phyloP scores from a whole-genome alignment of 2,329 filamentous ascomycete genomes.

The Fusarium miscanthi region DNA sequence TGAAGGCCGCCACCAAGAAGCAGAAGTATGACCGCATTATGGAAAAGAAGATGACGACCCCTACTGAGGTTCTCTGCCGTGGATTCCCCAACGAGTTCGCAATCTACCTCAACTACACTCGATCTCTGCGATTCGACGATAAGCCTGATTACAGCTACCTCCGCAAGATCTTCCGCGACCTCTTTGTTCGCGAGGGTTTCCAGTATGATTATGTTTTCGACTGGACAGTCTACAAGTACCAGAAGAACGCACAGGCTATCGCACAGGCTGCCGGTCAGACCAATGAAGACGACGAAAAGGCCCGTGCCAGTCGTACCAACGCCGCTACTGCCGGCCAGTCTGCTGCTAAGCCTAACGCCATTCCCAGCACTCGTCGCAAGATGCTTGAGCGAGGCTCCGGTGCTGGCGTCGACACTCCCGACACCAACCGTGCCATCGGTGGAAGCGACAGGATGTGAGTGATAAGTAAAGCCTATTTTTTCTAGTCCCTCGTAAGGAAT shows the following conservation, averaged over 20 bases:
- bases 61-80: conserved; percentile 97
- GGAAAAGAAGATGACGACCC: conserved; percentile 99
- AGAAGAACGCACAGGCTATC: conserved; percentile 98
- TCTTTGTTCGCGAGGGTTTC: conserved; percentile 98
- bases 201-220: conserved; percentile 99
- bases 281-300: conserved; percentile 81
- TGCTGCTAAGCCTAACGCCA: conserved; percentile 76
- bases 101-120: conserved; percentile 99
- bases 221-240: conserved; percentile 99
- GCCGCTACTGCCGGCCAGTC: conserved; percentile 73
- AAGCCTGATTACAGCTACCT: conserved; percentile 99
- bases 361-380: conserved; percentile 84
- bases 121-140: conserved; percentile 98
- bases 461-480: conserved; percentile 61
- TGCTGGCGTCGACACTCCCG: conserved; percentile 72
- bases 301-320: conserved; percentile 73
- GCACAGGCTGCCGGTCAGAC: conserved; percentile 79
- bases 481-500: conserved; percentile 85
- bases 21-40: conserved; percentile 99
- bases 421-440: conserved; percentile 79
- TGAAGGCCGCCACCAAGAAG: conserved; percentile 99
- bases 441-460: conserved; percentile 98
- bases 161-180: conserved; percentile 99
- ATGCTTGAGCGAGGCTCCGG: conserved; percentile 76
- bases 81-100: conserved; percentile 99